Base-by-base conservation (phyloP, 106 monocot genomes). In the Phalaenopsis equestris region DNA sequence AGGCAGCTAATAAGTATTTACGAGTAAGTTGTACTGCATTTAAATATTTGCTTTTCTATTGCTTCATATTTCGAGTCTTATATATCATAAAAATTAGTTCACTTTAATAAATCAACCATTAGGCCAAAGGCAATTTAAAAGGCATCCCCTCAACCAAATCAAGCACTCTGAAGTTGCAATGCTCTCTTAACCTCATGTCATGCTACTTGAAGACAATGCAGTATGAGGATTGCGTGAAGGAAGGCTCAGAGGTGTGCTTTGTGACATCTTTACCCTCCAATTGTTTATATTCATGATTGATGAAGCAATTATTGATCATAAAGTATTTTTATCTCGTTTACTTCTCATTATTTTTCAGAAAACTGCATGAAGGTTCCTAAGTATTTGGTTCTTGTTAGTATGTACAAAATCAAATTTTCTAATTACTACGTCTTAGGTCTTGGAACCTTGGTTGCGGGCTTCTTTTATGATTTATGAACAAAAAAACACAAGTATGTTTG, bases 151-250 rank as follows among this genome's bases (percentile, higher is more conserved):
- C 77, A 7, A 79, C 89, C n/a, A 81, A 83, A 42, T 88, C 83
- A 30, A 82, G 78, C 81, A 91, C 87, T 73, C 91, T 99, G 56
- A 93, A 87, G 80, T 79, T 88, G 81, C 91, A 91, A 84, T 99
- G 99, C 73, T 89, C 94, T 46, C 91, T 95, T 61, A 99, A 99
- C 84, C 81, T 99, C 41, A 99, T 99, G 99, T 94, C 94, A 48
- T 99, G 99, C 80, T 99, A 91, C 68, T 83, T 99, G 79, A 94
- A 91, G 83, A 91, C 84, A 75, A 81, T 83, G 77, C 88, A 90
- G 61, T 93, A 88, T 74, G 87, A 87, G 41, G 93, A 99, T 42
- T 99, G 99, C 91, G 84, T 99, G 55, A 88, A 78, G 47, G 94
- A 95, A 90, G 99, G 99, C 72, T 90, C 93, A 78, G 90, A 99